These are phyloP conservation scores for Boletus vermiculosoides DNA, from an alignment of 768 basidiomycete species.

Conservation along the genomic window DNA sequence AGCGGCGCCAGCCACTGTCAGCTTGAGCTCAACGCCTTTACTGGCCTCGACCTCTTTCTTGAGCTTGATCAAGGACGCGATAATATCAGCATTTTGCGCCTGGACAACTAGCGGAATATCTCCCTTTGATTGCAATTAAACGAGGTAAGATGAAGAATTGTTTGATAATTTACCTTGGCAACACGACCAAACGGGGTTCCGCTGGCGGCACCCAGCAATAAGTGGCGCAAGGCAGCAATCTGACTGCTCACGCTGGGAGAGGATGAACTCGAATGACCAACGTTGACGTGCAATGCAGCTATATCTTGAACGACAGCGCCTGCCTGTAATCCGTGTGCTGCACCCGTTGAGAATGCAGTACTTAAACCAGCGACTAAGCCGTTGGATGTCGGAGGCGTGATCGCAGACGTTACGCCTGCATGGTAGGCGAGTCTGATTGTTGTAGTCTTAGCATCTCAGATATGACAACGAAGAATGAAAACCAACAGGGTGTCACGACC, in stretches of 20 bases:
- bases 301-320: slow-evolving; percentile 61
- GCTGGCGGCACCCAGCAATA: slow-evolving; percentile 45
- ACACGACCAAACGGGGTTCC: slow-evolving; percentile 41
- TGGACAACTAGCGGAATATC: slow-evolving; percentile 72
- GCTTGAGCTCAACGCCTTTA: slow-evolving; percentile 42
- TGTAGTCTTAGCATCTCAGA: slow-evolving; percentile 3
- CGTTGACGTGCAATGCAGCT: slow-evolving; percentile 58
- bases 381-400: slow-evolving; percentile 52
- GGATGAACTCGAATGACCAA: slow-evolving; percentile 44
- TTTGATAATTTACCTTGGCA: slow-evolving; percentile 37
- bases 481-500: slow-evolving; percentile 56
- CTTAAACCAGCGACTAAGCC: slow-evolving; percentile 59
- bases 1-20: slow-evolving; percentile 65
- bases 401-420: slow-evolving; percentile 59
- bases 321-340: slow-evolving; percentile 51
- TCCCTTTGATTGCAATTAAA: slow-evolving; percentile 43
- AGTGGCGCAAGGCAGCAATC: slow-evolving; percentile 65
- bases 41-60: slow-evolving; percentile 59
- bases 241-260: slow-evolving; percentile 72
- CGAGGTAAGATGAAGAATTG: neutral
- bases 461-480: neutral
- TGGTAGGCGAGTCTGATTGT: slow-evolving; percentile 62
- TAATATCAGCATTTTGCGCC: slow-evolving; percentile 76
- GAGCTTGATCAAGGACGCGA: slow-evolving; percentile 70
- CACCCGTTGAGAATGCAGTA: slow-evolving; percentile 55